Evolutionary conservation across 164 flowering plant species (phyloP), one percentile per base, ranked within the genome.

Genomic region (Sedum album): DNA sequence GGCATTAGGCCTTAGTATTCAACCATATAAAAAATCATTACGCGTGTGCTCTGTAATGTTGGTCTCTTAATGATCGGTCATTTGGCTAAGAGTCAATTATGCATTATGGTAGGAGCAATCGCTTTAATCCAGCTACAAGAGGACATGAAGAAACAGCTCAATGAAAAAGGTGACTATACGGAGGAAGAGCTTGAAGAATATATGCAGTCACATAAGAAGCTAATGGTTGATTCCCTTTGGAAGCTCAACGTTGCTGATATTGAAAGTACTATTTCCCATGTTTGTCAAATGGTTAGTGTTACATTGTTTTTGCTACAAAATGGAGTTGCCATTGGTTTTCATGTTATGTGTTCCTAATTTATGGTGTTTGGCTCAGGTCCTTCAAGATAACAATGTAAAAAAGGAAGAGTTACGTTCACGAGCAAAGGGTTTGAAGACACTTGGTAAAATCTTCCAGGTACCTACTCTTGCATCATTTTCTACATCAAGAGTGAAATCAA

Each of bases 231-330:
- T 82, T 94, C 99, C 26, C 76, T 94, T 7, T 94, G 99, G 99
- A 94, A 94, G 79, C 96, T 94, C 65, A 94, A 94, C 76, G 98
- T 94, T 21, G 96, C 95, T 69, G 99, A 94, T 68, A 91, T 94
- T 73, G 99, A 94, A 83, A 89, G 86, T 21, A 94, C 99, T 65
- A 90, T 91, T 70, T 88, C 96, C 51, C 96, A 88, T 74, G 97
- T 94, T 74, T 94, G 99, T 77, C 96, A 85, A 69, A 86, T 88
- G 99, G 99, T 94, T 77, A 51, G 61, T 5, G 21, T 28, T 26
- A 25, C 14, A 23, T 53, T 9, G 61, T 26, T 55, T 28, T 55
- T 55, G 14, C 6, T 55, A 4, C 8, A 10, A 11, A 13, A 11
- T 26, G 28, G 18, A 11, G 14, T 55, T 26, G 18, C 61, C 31